phyloP scores from a whole-genome alignment of 306 rosid genomes.

The Cotoneaster glaucophyllus region DNA sequence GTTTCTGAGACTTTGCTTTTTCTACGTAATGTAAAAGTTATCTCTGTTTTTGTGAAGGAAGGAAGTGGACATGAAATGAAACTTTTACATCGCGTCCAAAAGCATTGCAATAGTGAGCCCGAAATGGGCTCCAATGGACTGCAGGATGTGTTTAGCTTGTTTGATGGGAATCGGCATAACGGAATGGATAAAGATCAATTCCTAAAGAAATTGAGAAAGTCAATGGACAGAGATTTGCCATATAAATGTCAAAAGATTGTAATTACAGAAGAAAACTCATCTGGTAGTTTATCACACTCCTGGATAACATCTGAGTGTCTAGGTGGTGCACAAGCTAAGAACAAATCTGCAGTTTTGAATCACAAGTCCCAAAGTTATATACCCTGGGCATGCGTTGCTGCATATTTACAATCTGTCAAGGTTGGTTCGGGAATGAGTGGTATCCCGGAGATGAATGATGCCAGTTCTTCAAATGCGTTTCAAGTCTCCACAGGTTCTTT shows the following conservation, averaged over 20 bases:
- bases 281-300: conserved; percentile 54
- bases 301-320: conserved; percentile 90
- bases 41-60: conserved; percentile 81
- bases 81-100: conserved; percentile 65
- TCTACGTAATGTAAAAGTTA: conserved; percentile 67
- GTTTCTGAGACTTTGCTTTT: conserved; percentile 87
- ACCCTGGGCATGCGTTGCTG: conserved; percentile 99
- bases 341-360: conserved; percentile 31
- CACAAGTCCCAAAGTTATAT: conserved; percentile 51
- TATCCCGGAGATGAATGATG: conserved; percentile 29
- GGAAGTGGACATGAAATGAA: conserved; percentile 78
- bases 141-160: conserved; percentile 59
- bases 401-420: conserved; percentile 59
- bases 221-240: conserved; percentile 56
- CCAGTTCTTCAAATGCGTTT: conserved; percentile 36
- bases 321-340: conserved; percentile 61
- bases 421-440: conserved; percentile 31
- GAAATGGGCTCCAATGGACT: conserved; percentile 44
- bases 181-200: conserved; percentile 72
- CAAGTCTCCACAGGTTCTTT: conserved; percentile 40
- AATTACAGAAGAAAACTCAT: conserved; percentile 51
- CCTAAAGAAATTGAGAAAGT: conserved; percentile 60
- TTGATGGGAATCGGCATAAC: conserved; percentile 42
- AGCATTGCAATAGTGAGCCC: conserved; percentile 55
- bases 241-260: conserved; percentile 65